phyloP scores from a whole-genome alignment of 306 rosid genomes.

The Lathyrus oleraceus region DNA sequence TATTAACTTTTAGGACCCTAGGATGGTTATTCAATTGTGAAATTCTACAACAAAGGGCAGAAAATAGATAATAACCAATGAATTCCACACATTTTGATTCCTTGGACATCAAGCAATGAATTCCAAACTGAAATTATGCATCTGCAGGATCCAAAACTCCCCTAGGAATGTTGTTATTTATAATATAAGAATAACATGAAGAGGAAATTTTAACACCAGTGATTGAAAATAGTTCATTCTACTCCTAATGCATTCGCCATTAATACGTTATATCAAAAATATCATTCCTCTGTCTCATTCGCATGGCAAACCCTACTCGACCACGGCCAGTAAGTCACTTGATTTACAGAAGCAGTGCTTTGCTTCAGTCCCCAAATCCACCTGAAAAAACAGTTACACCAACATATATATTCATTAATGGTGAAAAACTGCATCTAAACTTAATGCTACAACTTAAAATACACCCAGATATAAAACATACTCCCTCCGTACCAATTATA shows the following conservation, averaged over 20 bases:
- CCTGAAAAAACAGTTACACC: conserved; percentile 52
- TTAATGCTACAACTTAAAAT: not conserved
- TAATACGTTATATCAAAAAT: not conserved
- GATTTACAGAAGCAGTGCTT: conserved; percentile 87
- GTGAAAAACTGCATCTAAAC: not conserved
- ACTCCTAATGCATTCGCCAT: conserved; percentile 10
- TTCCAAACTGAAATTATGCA: not conserved
- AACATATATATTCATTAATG: not conserved
- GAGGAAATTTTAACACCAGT: not conserved
- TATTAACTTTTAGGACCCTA: too few relatives aligned
- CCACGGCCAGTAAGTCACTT: conserved; percentile 79
- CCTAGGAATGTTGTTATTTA: not conserved
- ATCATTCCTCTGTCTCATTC: not conserved
- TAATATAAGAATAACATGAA: not conserved
- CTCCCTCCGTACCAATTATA: too few relatives aligned
- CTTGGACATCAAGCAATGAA: too few relatives aligned
- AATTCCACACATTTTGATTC: too few relatives aligned
- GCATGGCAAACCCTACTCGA: conserved; percentile 52
- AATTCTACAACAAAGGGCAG: too few relatives aligned
- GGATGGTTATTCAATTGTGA: too few relatives aligned
- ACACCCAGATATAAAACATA: conserved; percentile 6
- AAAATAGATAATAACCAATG: too few relatives aligned
- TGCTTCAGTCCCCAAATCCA: conserved; percentile 80
- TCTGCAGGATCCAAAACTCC: not conserved
- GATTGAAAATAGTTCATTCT: conserved; percentile 11